A percentile compares a stretch with the other conserved stretches of the same genome.
Conservation (phyloP, 441 rosid genomes). For the Erodium trifolium region DNA sequence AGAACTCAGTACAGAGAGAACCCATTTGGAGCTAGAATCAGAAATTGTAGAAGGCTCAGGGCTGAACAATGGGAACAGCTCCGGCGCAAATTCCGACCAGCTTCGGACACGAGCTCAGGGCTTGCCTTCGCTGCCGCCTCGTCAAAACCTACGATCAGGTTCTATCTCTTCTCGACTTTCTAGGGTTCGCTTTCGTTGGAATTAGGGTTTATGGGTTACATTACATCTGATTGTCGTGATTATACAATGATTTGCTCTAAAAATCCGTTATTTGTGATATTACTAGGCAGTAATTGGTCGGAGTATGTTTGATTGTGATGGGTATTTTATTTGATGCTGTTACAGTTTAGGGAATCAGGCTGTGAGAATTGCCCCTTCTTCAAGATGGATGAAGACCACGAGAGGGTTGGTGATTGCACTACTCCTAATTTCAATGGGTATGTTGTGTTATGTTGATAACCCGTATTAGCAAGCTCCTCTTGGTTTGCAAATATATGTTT, state of each 20-base stretch:
- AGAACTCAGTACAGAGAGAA: background rate
- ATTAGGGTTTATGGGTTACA: background rate
- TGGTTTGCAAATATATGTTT: background rate
- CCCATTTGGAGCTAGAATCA: background rate
- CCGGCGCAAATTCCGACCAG: conserved; percentile 97
- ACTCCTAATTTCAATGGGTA: conserved; percentile 92
- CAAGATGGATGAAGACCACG: conserved; percentile 83
- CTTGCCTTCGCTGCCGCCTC: conserved; percentile 92
- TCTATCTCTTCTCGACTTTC: background rate
- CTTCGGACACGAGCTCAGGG: conserved; percentile 90
- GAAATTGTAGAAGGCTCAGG: background rate
- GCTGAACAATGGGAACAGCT: conserved; percentile 40
- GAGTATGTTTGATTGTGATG: background rate
- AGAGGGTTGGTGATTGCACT: conserved; percentile 83
- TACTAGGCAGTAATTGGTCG: too few relatives aligned
- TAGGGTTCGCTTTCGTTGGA: background rate
- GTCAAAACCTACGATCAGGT: conserved; percentile 98
- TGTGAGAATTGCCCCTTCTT: conserved; percentile 89
- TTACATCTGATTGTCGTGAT: background rate
- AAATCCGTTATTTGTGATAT: background rate
- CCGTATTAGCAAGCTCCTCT: background rate
- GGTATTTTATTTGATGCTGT: background rate
- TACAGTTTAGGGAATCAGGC: conserved; percentile 88
- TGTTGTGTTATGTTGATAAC: background rate
- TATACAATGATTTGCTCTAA: background rate